Conservation (phyloP, 208 protist species). For the Jaenimonas drosophilae region DNA sequence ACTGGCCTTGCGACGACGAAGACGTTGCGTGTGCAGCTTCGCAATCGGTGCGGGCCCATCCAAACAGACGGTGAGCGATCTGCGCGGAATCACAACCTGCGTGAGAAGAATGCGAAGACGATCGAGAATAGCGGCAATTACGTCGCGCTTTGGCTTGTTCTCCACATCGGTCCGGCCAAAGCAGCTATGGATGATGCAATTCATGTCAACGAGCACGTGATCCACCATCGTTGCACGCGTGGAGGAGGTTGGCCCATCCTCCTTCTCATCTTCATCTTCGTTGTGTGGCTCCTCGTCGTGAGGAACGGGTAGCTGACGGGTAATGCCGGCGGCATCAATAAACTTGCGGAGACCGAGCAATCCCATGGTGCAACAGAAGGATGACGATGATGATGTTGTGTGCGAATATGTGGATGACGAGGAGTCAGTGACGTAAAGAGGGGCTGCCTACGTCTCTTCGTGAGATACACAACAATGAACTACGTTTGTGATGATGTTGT, state of each 20-base stretch:
- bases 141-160: constrained; percentile 32
- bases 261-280: not conserved
- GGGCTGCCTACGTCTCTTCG: too few relatives aligned
- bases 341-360: constrained; percentile 77
- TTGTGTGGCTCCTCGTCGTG: constrained; percentile 15
- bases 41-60: constrained; percentile 74
- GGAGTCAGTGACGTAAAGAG: too few relatives aligned
- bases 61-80: constrained; percentile 68
- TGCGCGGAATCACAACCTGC: constrained; percentile 36
- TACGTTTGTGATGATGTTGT: not conserved
- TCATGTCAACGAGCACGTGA: constrained; percentile 81
- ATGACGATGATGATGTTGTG: too few relatives aligned
- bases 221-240: constrained; percentile 19
- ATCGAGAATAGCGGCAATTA: constrained; percentile 71
- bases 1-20: constrained; percentile 54
- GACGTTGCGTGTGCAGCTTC: constrained; percentile 76
- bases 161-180: constrained; percentile 20
- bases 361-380: constrained; percentile 56
- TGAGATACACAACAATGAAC: too few relatives aligned
- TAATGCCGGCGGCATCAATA: constrained; percentile 63
- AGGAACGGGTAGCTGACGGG: constrained; percentile 47
- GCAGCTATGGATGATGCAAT: constrained; percentile 79
- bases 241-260: constrained; percentile 1
- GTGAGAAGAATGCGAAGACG: constrained; percentile 58
- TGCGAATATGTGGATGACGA: too few relatives aligned